Conservation (phyloP, 148 eudicot genomes). For the Rhododendron molle region DNA sequence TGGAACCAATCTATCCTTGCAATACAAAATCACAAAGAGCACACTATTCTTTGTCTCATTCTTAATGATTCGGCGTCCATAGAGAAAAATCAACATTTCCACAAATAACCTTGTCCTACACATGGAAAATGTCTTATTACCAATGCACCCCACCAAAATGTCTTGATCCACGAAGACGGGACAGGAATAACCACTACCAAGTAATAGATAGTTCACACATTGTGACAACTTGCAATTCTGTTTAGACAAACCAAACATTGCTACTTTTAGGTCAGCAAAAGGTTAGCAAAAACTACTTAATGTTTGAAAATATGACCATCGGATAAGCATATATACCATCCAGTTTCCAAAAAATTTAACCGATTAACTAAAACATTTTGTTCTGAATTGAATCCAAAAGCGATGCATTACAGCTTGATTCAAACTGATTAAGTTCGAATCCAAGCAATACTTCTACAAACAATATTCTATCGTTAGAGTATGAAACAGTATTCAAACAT, state of each 20-base stretch:
- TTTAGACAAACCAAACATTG: neutral
- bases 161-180: neutral
- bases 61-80: neutral
- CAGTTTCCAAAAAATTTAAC: neutral
- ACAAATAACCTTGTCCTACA: neutral
- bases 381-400: neutral
- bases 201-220: neutral
- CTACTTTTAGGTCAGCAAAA: neutral
- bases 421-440: neutral
- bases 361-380: neutral
- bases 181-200: neutral
- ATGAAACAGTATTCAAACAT: neutral
- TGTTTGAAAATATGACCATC: neutral
- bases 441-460: neutral
- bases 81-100: neutral
- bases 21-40: too few relatives aligned
- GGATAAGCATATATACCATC: neutral
- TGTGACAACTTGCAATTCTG: neutral
- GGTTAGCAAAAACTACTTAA: neutral
- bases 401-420: neutral
- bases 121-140: neutral
- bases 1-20: too few relatives aligned
- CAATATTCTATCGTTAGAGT: neutral
- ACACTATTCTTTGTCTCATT: too few relatives aligned
- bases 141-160: neutral